Evolutionary conservation across 2,329 filamentous ascomycete genomes (phyloP).

Genomic region (Exserohilum rostratum): DNA sequence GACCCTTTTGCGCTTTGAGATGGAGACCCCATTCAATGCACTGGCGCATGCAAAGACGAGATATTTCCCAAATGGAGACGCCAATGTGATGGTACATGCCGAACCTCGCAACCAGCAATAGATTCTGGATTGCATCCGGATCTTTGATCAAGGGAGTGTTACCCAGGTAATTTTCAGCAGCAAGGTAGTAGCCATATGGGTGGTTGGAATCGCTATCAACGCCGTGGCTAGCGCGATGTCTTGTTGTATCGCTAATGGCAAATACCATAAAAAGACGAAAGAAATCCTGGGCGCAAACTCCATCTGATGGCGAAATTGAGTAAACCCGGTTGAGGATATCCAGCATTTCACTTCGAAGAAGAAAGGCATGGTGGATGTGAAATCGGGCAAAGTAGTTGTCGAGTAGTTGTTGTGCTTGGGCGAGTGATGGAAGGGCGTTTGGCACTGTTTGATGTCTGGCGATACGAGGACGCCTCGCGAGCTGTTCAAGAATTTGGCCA

Average conservation of each 20-base stretch:
- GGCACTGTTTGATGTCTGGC: constrained; percentile 2
- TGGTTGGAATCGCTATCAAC: constrained; percentile 34
- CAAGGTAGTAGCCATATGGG: constrained; percentile 51
- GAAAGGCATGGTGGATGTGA: background rate
- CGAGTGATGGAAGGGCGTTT: background rate
- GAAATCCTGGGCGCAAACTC: background rate
- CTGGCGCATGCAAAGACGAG: constrained; percentile 49
- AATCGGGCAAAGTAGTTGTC: background rate
- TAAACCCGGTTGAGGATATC: background rate
- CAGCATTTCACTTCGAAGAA: background rate
- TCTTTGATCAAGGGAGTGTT: constrained; percentile 40
- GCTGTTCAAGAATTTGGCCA: constrained; percentile 15
- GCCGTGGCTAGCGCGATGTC: constrained; percentile 35
- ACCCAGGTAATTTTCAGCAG: constrained; percentile 45
- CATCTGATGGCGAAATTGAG: background rate
- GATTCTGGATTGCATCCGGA: constrained; percentile 48
- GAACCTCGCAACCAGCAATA: constrained; percentile 51
- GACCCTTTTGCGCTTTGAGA: constrained; percentile 4
- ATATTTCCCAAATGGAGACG: constrained; percentile 52
- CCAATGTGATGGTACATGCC: constrained; percentile 54
- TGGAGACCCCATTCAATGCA: constrained; percentile 51
- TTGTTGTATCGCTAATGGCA: background rate
- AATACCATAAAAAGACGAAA: background rate
- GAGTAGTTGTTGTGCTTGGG: background rate
- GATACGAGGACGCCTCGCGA: constrained; percentile 17